Evolutionary conservation across 768 basidiomycete species (phyloP).

Genomic region (Coprinopsis sp.): DNA sequence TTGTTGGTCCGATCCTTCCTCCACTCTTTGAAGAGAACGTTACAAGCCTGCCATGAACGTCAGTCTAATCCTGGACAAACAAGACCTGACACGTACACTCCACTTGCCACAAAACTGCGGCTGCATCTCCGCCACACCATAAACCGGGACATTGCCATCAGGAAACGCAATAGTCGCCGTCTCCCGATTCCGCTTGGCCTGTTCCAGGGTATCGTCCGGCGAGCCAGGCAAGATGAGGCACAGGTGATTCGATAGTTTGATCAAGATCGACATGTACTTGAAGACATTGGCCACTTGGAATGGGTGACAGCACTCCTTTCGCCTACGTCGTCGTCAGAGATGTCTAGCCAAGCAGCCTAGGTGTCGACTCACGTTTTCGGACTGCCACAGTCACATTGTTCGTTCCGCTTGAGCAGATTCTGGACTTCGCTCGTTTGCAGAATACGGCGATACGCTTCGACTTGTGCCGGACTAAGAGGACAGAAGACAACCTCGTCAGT

Average conservation of each 20-base stretch:
- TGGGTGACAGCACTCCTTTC: slow-evolving; percentile 38
- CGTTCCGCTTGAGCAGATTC: slow-evolving; percentile 66
- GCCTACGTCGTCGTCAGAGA: slow-evolving; percentile 22
- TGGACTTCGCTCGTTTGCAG: slow-evolving; percentile 62
- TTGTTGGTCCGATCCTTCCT: slow-evolving; percentile 68
- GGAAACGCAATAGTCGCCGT: slow-evolving; percentile 62
- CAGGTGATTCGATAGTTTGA: slow-evolving; percentile 87
- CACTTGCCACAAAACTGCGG: slow-evolving; percentile 81
- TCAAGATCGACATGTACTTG: slow-evolving; percentile 74
- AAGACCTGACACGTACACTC: slow-evolving; percentile 46
- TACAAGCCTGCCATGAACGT: slow-evolving; percentile 48
- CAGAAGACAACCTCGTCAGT: slow-evolving; percentile 92
- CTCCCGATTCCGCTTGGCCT: slow-evolving; percentile 54
- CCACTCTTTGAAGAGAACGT: slow-evolving; percentile 62
- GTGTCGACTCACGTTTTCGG: slow-evolving; percentile 41
- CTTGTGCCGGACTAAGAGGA: slow-evolving; percentile 71
- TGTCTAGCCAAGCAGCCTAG: background rate
- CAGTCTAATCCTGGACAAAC: background rate
- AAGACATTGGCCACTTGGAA: slow-evolving; percentile 64
- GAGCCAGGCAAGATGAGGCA: slow-evolving; percentile 78
- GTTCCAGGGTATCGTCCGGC: slow-evolving; percentile 62
- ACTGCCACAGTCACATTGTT: slow-evolving; percentile 69
- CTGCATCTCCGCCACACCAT: slow-evolving; percentile 56
- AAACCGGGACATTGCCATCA: slow-evolving; percentile 49
- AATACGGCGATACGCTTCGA: slow-evolving; percentile 67